Evolutionary conservation across 495 filamentous ascomycete genomes (phyloP), one percentile per base, ranked within the genome.

Genomic region (Tuber borchii): DNA sequence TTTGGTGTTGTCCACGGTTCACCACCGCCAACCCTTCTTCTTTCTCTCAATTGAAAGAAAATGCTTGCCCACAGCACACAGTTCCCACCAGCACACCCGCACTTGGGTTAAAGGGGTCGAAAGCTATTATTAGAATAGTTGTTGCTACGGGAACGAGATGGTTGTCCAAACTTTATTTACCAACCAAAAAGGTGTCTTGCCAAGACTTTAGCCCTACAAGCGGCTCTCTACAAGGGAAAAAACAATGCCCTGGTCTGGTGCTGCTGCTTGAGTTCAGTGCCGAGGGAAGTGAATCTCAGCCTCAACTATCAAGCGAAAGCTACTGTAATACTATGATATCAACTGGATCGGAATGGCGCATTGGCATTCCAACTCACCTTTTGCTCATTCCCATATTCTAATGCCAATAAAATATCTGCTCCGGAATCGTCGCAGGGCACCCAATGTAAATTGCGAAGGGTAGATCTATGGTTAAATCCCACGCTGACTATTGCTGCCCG

Each of bases 101-200:
- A 2, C 16, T 8, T 31, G 10, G n/a, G n/a, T 31, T 31, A 65
- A 65, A 65, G 56, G 56, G 56, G 56, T 65, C 34, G 51, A 65
- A 4, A 0, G 14, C 56, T 65, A 65, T 65, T 65, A 65, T 65
- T 65, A 65, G 56, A 65, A 65, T 37, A 1, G 34, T 37, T 65
- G 56, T 65, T 65, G 56, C 56, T 34, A 65, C 56, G 56, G 56
- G 56, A 65, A 65, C 56, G 56, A 34, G 56, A 65, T 65, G 56
- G 56, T n/a, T n/a, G n/a, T 4, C 56, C 22, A 17, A 65, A 7
- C 56, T 65, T 31, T 65, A 65, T 65, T 65, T 17, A 8, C 14
- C 26, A 65, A 26, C 56, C 26, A 34, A 34, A 65, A 37, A 37
- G 34, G 8, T 31, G 26, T 1, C 26, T 1, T 14, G 26, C 26